Base-by-base conservation (phyloP, 345 rosid species). In the Euphorbia tirucalli region DNA sequence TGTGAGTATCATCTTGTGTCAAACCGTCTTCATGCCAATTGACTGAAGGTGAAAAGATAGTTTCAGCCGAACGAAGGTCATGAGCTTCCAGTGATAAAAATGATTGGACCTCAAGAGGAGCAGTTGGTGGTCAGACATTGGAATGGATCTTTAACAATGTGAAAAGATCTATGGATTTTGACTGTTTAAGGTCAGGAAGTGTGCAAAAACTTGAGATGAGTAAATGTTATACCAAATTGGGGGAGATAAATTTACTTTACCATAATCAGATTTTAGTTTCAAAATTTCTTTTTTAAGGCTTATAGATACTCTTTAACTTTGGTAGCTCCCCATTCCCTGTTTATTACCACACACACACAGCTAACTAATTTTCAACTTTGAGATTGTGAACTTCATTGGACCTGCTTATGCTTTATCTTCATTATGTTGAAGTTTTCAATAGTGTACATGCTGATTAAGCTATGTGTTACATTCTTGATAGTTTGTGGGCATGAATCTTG, bases 1-100 rank as follows among this genome's bases (percentile, higher is more conserved):
- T 79, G 71, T 88, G 85, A 89, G 69, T 16, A 62, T 66, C 27
- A 13, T 27, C 61, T n/a, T n/a, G 21, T 39, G 52, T 62, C 54
- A 52, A 30, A 52, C 65, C 32, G 14, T 25, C 5, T 60, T 25
- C 32, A 25, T 52, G 68, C 73, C 66, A 6, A 35, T 70, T 60
- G 39, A 35, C 50, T 13, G 61, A 71, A 66, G 49, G 48, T 25
- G 62, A 68, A 21, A 30, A 19, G 43, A 22, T 71, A 59, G n/a
- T 50, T 72, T 19, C 24, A 18, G 66, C 68, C 68, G 24, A 54
- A 31, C 24, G 18, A 32, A 37, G 61, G 68, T 59, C 50, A 48
- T 31, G 54, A 67, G 21, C 67, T 62, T 22, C 31, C n/a, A 7
- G 30, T 24, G 67, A 64, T 5, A 27, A 50, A 30, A 66, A 13